These are phyloP conservation scores for Macrolepiota albuminosa DNA, from an alignment of 768 basidiomycete species.

Conservation along the genomic window DNA sequence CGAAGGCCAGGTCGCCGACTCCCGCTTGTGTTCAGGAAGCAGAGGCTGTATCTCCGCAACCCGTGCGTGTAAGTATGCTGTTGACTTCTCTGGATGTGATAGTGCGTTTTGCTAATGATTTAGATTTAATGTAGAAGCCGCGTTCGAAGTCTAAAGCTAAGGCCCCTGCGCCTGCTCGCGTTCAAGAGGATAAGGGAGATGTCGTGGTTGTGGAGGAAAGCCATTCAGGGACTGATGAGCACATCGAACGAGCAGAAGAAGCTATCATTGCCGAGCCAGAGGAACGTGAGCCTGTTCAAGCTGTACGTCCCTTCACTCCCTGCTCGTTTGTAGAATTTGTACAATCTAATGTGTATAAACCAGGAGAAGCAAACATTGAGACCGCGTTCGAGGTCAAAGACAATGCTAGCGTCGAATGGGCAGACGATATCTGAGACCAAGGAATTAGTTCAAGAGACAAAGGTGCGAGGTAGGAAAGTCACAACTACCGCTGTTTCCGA, in stretches of 20 bases:
- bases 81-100: background rate
- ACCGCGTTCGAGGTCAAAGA: conserved; percentile 4
- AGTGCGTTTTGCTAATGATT: background rate
- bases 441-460: background rate
- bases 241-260: background rate
- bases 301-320: background rate
- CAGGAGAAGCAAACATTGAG: background rate
- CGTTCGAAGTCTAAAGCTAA: background rate
- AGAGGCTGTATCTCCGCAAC: background rate
- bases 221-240: background rate
- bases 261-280: background rate
- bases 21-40: background rate
- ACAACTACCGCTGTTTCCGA: conserved; percentile 8
- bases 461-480: conserved; percentile 13
- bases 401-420: background rate
- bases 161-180: background rate
- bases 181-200: background rate
- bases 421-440: background rate
- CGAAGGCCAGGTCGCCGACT: background rate
- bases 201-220: background rate
- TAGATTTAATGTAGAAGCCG: background rate
- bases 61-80: background rate
- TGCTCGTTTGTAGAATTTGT: too few relatives aligned
- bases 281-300: background rate
- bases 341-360: background rate